Conservation (phyloP, 495 filamentous ascomycete genomes). For the Lichina pygmaea region DNA sequence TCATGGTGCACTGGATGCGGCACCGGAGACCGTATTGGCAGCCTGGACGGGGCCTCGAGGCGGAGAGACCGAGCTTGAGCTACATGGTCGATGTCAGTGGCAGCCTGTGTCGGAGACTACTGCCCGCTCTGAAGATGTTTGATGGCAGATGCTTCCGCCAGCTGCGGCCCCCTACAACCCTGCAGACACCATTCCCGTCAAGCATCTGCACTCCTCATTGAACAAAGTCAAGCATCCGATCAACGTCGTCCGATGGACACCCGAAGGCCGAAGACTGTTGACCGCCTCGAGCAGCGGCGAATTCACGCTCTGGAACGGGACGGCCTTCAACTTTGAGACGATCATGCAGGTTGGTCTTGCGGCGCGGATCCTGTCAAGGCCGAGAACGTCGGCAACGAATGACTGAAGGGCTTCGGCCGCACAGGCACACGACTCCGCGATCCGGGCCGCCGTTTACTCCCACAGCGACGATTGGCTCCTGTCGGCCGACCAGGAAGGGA, state of each 20-base stretch:
- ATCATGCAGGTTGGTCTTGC: slow-evolving; percentile 50
- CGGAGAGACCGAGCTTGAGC: slow-evolving; percentile 61
- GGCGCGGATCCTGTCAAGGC: neutral
- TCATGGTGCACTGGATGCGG: slow-evolving; percentile 79
- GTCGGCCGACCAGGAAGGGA: slow-evolving; percentile 80
- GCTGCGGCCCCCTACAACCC: slow-evolving; percentile 40
- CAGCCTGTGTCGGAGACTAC: slow-evolving; percentile 1
- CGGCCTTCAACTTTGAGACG: slow-evolving; percentile 96
- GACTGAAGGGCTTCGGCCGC: slow-evolving; percentile 1
- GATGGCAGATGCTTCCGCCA: slow-evolving; percentile 58
- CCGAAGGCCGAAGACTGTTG: slow-evolving; percentile 71
- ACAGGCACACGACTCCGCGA: slow-evolving; percentile 73
- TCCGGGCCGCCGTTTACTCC: slow-evolving; percentile 67
- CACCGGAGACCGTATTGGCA: slow-evolving; percentile 53
- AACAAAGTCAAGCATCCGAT: slow-evolving; percentile 96
- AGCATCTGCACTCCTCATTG: slow-evolving; percentile 78
- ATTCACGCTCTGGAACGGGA: slow-evolving; percentile 97
- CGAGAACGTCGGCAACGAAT: neutral
- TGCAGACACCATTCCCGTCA: slow-evolving; percentile 62
- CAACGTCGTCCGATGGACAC: slow-evolving; percentile 94
- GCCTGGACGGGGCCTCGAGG: slow-evolving; percentile 35
- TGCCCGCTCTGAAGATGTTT: neutral
- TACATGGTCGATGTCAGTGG: slow-evolving; percentile 66
- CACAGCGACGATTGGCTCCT: slow-evolving; percentile 92
- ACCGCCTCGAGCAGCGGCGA: slow-evolving; percentile 90